Percentiles rank a stretch among this genome's conserved stretches.
These are phyloP conservation scores for Pulveroboletus sp. DNA, from an alignment of 768 basidiomycete species.

Conservation along the genomic window DNA sequence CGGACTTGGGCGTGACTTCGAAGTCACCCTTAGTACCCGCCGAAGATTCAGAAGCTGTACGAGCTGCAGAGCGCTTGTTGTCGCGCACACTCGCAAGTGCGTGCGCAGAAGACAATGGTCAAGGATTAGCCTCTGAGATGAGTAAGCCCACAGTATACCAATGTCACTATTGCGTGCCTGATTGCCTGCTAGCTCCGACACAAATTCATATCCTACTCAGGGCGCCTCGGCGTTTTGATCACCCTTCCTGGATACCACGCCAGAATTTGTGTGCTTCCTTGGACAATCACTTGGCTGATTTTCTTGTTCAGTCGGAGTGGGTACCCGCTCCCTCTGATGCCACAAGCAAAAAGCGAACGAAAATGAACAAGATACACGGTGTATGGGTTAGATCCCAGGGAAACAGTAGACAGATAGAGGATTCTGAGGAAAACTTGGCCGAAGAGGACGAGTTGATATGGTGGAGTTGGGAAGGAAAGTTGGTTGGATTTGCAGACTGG, in stretches of 20 bases:
- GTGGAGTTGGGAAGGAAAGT: constrained; percentile 50
- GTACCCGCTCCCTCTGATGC: constrained; percentile 4
- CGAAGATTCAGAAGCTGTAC: constrained; percentile 34
- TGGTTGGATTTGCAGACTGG: constrained; percentile 47
- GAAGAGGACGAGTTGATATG: constrained; percentile 49
- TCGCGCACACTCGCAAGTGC: constrained; percentile 44
- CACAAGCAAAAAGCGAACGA: constrained; percentile 29
- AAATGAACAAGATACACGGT: constrained; percentile 33
- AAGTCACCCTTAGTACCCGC: constrained; percentile 3
- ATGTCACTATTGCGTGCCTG: background rate
- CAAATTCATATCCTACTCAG: constrained; percentile 45
- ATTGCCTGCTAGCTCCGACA: constrained; percentile 37
- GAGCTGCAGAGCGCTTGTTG: constrained; percentile 38
- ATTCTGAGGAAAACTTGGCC: constrained; percentile 14
- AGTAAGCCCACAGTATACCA: constrained; percentile 21
- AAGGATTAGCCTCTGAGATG: constrained; percentile 40
- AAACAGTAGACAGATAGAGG: background rate
- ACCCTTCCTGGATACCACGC: constrained; percentile 45
- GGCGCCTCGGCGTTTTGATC: constrained; percentile 44
- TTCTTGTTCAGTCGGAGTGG: constrained; percentile 29
- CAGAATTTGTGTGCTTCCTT: constrained; percentile 39
- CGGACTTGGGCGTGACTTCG: background rate
- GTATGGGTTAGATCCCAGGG: constrained; percentile 36
- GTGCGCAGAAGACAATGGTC: constrained; percentile 38
- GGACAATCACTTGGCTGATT: constrained; percentile 34